Conservation (phyloP, 495 filamentous ascomycete species). For the Aspergillus steynii region DNA sequence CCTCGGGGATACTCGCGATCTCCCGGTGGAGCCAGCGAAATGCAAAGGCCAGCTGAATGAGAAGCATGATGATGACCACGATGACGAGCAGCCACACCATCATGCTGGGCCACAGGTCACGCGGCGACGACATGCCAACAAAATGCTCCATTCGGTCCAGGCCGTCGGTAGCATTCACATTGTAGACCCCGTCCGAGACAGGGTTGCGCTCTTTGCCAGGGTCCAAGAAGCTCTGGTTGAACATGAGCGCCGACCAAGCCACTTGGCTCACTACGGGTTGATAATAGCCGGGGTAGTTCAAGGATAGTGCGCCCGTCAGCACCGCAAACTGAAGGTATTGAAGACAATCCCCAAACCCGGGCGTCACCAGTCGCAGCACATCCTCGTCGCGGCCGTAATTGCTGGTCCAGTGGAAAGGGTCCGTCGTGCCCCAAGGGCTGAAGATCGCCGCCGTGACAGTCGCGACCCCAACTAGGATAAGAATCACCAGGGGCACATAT, state of each 20-base stretch:
- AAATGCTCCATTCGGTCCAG: conserved; percentile 76
- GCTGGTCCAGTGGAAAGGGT: conserved; percentile 90
- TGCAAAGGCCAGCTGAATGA: conserved; percentile 76
- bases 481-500: conserved; percentile 75
- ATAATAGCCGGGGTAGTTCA: conserved; percentile 92
- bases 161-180: conserved; percentile 68
- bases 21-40: conserved; percentile 71
- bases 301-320: conserved; percentile 77
- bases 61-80: conserved; percentile 61
- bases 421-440: conserved; percentile 90
- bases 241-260: conserved; percentile 87
- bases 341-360: conserved; percentile 94
- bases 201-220: conserved; percentile 60
- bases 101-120: conserved; percentile 93
- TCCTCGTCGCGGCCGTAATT: conserved; percentile 96
- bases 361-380: conserved; percentile 86
- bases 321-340: conserved; percentile 96
- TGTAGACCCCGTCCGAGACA: conserved; percentile 83
- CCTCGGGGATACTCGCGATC: conserved; percentile 69
- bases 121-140: conserved; percentile 72
- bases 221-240: conserved; percentile 86
- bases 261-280: conserved; percentile 86
- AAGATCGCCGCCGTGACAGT: conserved; percentile 80
- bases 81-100: conserved; percentile 81
- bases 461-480: conserved; percentile 77